Base-by-base conservation (phyloP, 805 yeast species). In the Metschnikowia gelsemii region DNA sequence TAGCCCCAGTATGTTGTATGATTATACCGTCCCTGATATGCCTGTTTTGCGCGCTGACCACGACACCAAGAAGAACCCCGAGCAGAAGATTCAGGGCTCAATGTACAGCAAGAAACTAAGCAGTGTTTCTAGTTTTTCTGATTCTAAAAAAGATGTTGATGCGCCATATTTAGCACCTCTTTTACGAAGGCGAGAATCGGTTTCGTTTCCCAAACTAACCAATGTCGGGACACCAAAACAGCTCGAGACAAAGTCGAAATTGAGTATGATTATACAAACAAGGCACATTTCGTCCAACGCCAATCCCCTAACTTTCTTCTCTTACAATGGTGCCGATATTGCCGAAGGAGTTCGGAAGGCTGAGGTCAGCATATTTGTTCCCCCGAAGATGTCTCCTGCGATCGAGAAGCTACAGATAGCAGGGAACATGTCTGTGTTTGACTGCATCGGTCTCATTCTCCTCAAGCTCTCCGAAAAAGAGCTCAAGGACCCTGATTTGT, bases 301-400 rank as follows among this genome's bases (percentile, higher is more conserved):
- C 7, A 66, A 74, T 35, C 79, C 80, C 0, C 57, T 80, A 40
- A 66, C 63, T 6, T 74, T 64, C 40, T 76, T 64, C 50, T 34
- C 55, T 3, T 73, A 68, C 56, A 75, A 61, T 9, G 64, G 61
- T 2, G 61, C 66, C 1, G 51, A 51, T 5, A 54, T 47, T 12
- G 45, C 47, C 12, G 46, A 38, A 18, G 46, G 38, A 13, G 43
- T 32, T 8, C 41, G 50, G 14, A 51, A 49, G 25, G 49, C 51
- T 4, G 41, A 35, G 3, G 38, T 60, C 3, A 55, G 57, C 43
- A 54, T 70, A 2, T 70, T 65, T 43, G 38, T 66, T 0, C 72
- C 73, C 5, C 73, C 73, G 3, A 46, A 37, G 8, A 54, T 50
- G 14, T 39, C 37, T 1, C 68, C 72, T 0, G 46, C 55, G 0